Evolutionary conservation across 495 filamentous ascomycete species (phyloP), one percentile per base, ranked within the genome.

Genomic region (Lentithecium fluviatile): DNA sequence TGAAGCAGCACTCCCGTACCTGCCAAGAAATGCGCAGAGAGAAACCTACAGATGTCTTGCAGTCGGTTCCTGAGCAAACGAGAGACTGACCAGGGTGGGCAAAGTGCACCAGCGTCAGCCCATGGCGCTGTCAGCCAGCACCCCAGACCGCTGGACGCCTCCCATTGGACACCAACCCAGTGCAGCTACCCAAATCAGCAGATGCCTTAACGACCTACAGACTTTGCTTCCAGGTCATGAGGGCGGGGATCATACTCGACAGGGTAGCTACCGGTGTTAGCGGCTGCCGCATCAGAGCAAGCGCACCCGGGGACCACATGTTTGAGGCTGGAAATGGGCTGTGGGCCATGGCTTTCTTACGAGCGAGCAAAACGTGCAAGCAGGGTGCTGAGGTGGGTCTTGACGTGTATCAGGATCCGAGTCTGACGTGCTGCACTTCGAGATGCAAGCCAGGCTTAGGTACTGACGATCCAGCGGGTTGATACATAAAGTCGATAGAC

Each of bases 401-500:
- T 37, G 46, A 20, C 11, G 32, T 40, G 13, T 42, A 20, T 43
- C 40, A 17, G 45, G 58, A 60, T 49, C 58, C 58, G 48, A 60
- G 58, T 60, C 56, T 59, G 34, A 52, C 45, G 25, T 15, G n/a
- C 24, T 37, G 40, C 40, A 6, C 3, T 7, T 20, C 19, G 40
- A 20, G 40, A 43, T 15, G 40, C 40, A 43, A 6, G 40, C 40
- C 6, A 20, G 15, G 3, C 15, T 25, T 46, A 32, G 29, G 29
- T 32, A 10, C 29, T 29, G 29, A 55, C 25, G 43, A 55, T 36
- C n/a, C 50, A 46, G 58, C 49, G 6, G 45, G 47, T 48, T 51
- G 21, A 21, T 56, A 56, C 59, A 62, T 62, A 62, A 62, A 45
- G 38, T 53, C 58, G 38, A 49, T 55, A 45, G 24, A 51, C 59